Percentiles rank a stretch among this genome's conserved stretches.
Evolutionary conservation across 2,329 filamentous ascomycete species (phyloP).

Genomic region (Aulographum hederae): DNA sequence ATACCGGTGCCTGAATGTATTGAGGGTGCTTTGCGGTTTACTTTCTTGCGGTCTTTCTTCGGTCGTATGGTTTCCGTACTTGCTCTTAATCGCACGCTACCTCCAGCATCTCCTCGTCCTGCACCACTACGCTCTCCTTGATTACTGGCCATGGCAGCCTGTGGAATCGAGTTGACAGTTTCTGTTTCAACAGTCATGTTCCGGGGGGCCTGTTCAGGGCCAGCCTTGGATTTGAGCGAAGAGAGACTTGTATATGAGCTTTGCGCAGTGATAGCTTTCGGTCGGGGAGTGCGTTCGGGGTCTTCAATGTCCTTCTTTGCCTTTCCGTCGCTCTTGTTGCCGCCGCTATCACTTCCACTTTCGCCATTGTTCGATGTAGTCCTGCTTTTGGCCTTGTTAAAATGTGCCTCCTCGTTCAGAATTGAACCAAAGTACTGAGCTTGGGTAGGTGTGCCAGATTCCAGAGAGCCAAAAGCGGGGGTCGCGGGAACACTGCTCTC

Average conservation of each 20-base stretch:
- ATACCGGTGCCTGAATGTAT: constrained; percentile 58
- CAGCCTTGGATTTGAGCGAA: constrained; percentile 44
- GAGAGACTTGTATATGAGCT: constrained; percentile 51
- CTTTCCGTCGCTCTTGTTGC: constrained; percentile 33
- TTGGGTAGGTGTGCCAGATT: no score
- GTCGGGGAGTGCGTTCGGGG: constrained; percentile 7
- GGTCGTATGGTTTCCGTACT: constrained; percentile 94
- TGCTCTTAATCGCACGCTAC: constrained; percentile 67
- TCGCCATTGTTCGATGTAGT: no score
- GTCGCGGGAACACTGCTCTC: constrained; percentile 44
- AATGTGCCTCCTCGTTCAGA: no score
- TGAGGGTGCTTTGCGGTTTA: constrained; percentile 52
- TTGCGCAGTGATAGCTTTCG: constrained; percentile 35
- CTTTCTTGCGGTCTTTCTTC: constrained; percentile 79
- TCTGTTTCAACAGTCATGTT: constrained; percentile 98
- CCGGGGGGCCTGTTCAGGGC: constrained; percentile 53
- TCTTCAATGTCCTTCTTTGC: constrained; percentile 7
- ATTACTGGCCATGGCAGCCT: constrained; percentile 51
- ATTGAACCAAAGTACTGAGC: no score
- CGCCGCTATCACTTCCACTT: constrained; percentile 48
- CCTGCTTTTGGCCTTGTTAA: no score
- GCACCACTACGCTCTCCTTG: constrained; percentile 13
- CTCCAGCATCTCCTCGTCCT: constrained; percentile 44
- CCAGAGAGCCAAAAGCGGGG: no score
- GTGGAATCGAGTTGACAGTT: constrained; percentile 79